phyloP scores from a whole-genome alignment of 371 early-diverging fungal species.

The Batkoa obscura region DNA sequence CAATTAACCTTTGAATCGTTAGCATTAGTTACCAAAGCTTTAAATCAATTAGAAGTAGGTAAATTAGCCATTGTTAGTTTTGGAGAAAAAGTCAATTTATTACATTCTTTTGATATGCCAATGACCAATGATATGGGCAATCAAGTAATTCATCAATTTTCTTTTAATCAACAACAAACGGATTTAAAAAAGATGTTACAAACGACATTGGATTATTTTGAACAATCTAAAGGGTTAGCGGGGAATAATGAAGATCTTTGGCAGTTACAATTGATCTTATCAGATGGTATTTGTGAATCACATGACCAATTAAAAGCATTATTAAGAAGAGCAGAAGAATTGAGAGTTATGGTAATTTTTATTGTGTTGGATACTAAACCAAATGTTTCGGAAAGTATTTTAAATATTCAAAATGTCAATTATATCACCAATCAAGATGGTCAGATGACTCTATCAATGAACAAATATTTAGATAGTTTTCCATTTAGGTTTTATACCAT shows the following conservation, averaged over 20 bases:
- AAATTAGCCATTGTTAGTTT: conserved; percentile 77
- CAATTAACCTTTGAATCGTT: conserved; percentile 87
- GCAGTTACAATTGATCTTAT: conserved; percentile 89
- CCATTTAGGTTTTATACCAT: conserved; percentile 94
- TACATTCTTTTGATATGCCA: conserved; percentile 83
- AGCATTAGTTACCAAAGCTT: conserved; percentile 74
- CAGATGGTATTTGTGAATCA: conserved; percentile 93
- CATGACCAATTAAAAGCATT: conserved; percentile 57
- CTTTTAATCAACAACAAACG: conserved; percentile 81
- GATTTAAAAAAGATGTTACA: conserved; percentile 66
- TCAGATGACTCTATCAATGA: conserved; percentile 44
- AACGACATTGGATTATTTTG: conserved; percentile 48
- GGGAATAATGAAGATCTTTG: conserved; percentile 57
- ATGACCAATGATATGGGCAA: conserved; percentile 82
- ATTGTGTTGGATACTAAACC: conserved; percentile 81
- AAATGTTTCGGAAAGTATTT: conserved; percentile 60
- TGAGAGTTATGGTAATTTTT: conserved; percentile 85
- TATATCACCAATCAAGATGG: conserved; percentile 46
- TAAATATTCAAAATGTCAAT: conserved; percentile 69
- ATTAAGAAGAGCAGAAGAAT: conserved; percentile 67
- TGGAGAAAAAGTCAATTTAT: conserved; percentile 64
- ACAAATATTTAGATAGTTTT: conserved; percentile 88
- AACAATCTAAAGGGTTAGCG: conserved; percentile 33
- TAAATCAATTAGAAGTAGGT: conserved; percentile 87
- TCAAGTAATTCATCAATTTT: conserved; percentile 62